phyloP scores from a whole-genome alignment of 768 basidiomycete species.

The Pisolithus marmoratus region DNA sequence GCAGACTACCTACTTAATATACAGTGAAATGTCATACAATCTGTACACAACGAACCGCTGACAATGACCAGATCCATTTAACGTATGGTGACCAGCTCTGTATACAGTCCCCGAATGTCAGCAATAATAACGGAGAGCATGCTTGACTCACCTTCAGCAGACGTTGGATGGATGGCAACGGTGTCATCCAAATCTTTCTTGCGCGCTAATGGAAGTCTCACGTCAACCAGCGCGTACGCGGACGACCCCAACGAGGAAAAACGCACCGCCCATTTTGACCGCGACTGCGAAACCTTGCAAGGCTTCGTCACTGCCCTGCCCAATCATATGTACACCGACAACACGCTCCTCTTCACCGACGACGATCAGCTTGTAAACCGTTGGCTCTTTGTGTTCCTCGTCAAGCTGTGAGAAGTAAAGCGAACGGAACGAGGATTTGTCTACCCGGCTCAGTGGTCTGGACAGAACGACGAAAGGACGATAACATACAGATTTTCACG shows the following conservation, averaged over 20 bases:
- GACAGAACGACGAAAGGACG: background rate
- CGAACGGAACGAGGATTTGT: slow-evolving; percentile 74
- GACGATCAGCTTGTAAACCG: slow-evolving; percentile 87
- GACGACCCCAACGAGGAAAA: background rate
- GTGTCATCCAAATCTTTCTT: slow-evolving; percentile 84
- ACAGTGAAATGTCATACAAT: no score
- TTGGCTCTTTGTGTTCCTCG: slow-evolving; percentile 91
- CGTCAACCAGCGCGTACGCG: background rate
- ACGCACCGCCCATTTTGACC: slow-evolving; percentile 83
- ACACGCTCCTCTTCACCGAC: slow-evolving; percentile 89
- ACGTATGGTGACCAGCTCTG: slow-evolving; percentile 56
- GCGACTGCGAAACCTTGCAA: slow-evolving; percentile 97
- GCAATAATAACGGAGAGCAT: background rate
- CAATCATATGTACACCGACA: slow-evolving; percentile 94
- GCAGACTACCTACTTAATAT: no score
- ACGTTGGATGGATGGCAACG: slow-evolving; percentile 90
- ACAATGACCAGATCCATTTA: slow-evolving; percentile 11
- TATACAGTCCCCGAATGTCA: slow-evolving; percentile 10
- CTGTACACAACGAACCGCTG: background rate
- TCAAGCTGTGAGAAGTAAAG: slow-evolving; percentile 91
- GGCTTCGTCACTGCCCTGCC: slow-evolving; percentile 87
- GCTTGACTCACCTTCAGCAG: slow-evolving; percentile 61
- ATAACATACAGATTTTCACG: slow-evolving; percentile 81
- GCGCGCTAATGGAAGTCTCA: slow-evolving; percentile 36
- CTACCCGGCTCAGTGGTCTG: slow-evolving; percentile 31